A percentile compares a stretch with the other conserved stretches of the same genome.
Conservation (phyloP, 257 asterid species). For the Ligustrum vulgare region DNA sequence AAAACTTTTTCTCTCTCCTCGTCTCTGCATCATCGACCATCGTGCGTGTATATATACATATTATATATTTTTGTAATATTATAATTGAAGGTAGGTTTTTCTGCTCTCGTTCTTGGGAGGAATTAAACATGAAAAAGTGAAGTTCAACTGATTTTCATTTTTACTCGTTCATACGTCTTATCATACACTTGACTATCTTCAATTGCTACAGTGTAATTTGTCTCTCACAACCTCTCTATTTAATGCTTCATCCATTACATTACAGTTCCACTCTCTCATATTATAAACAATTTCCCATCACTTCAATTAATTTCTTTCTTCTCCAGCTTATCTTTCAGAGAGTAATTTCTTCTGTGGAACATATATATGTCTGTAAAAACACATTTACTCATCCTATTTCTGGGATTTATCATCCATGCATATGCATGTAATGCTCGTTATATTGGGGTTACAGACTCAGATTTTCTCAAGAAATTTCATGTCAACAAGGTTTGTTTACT, state of each 20-base stretch:
- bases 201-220: not conserved
- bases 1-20: too few relatives aligned
- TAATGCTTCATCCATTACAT: not conserved
- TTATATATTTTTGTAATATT: too few relatives aligned
- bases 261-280: not conserved
- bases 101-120: not conserved
- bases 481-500: not conserved
- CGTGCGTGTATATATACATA: too few relatives aligned
- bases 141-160: not conserved
- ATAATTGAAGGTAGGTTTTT: too few relatives aligned
- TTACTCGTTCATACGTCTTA: not conserved
- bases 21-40: too few relatives aligned
- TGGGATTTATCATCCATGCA: not conserved
- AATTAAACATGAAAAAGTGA: not conserved
- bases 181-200: not conserved
- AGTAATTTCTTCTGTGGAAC: not conserved
- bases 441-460: not conserved
- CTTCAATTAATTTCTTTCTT: not conserved
- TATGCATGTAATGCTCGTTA: not conserved
- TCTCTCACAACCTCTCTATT: not conserved
- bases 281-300: not conserved
- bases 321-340: not conserved
- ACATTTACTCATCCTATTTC: not conserved
- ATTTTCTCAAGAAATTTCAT: not conserved
- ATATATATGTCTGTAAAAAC: not conserved